Evolutionary conservation across 192 early-diverging fungal genomes (phyloP).

Genomic region (Coemansia biformis): DNA sequence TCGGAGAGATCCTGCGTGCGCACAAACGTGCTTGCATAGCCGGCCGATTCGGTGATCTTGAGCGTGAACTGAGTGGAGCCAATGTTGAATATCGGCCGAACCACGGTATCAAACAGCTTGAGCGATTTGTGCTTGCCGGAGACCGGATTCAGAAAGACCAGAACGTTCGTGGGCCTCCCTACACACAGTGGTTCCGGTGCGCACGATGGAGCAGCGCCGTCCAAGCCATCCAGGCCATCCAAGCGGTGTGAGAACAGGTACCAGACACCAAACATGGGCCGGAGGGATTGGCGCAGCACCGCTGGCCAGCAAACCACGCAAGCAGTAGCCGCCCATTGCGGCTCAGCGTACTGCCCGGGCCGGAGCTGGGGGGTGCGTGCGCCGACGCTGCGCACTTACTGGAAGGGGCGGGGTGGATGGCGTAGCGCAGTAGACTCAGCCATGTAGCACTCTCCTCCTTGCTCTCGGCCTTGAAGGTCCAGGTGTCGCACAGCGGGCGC

Average conservation of each 20-base stretch:
- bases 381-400: constrained; percentile 15
- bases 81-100: constrained; percentile 45
- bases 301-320: too few relatives aligned
- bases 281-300: too few relatives aligned
- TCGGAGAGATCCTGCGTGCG: constrained; percentile 30
- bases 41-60: constrained; percentile 28
- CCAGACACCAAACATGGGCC: too few relatives aligned
- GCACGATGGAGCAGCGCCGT: too few relatives aligned
- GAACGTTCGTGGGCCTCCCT: constrained; percentile 18
- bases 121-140: constrained; percentile 39
- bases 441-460: constrained; percentile 42
- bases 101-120: constrained; percentile 41
- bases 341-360: too few relatives aligned
- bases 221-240: too few relatives aligned
- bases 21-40: constrained; percentile 26
- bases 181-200: constrained; percentile 4
- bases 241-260: too few relatives aligned
- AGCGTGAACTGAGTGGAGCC: constrained; percentile 32
- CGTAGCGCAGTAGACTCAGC: constrained; percentile 30
- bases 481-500: constrained; percentile 45
- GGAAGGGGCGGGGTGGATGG: constrained; percentile 26
- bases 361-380: too few relatives aligned
- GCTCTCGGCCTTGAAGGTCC: constrained; percentile 44
- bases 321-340: too few relatives aligned
- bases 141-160: constrained; percentile 42